These are phyloP conservation scores for Schoenoplectus triqueter DNA, from an alignment of 202 grass and related monocot species.

Conservation along the genomic window DNA sequence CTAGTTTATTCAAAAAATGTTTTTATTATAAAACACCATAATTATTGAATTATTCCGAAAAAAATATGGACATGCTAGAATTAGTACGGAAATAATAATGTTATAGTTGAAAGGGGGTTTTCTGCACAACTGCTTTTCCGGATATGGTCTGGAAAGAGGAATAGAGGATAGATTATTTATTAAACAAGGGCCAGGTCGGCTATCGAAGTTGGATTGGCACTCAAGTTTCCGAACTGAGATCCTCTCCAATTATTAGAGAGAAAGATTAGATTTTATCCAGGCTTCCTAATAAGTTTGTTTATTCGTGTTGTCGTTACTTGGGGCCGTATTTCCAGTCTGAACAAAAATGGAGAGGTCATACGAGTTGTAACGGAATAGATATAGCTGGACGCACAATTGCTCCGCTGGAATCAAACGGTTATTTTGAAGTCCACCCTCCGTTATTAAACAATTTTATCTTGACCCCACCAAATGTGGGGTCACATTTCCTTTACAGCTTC, in stretches of 20 bases:
- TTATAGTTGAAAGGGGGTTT: neutral
- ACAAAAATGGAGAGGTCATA: neutral
- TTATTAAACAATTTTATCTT: neutral
- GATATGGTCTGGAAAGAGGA: neutral
- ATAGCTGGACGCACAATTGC: constrained; percentile 14
- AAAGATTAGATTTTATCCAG: neutral
- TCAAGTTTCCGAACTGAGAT: neutral
- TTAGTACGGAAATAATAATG: too few species aligned
- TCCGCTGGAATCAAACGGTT: neutral
- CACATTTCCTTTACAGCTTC: constrained; percentile 15
- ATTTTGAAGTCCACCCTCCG: constrained; percentile 5
- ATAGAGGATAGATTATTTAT: neutral
- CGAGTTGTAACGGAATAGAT: constrained; percentile 4
- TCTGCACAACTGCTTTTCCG: neutral
- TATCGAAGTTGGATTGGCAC: neutral
- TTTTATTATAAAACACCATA: neutral
- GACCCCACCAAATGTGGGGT: constrained; percentile 10
- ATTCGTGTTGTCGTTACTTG: too few species aligned
- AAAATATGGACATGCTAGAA: too few species aligned
- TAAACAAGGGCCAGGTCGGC: neutral
- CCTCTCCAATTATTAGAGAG: neutral
- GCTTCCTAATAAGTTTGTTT: neutral
- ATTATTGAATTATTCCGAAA: neutral
- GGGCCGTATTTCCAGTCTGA: neutral
- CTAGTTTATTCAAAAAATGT: neutral